Base-by-base conservation (phyloP, 768 basidiomycete genomes). In the Naganishia onofrii region DNA sequence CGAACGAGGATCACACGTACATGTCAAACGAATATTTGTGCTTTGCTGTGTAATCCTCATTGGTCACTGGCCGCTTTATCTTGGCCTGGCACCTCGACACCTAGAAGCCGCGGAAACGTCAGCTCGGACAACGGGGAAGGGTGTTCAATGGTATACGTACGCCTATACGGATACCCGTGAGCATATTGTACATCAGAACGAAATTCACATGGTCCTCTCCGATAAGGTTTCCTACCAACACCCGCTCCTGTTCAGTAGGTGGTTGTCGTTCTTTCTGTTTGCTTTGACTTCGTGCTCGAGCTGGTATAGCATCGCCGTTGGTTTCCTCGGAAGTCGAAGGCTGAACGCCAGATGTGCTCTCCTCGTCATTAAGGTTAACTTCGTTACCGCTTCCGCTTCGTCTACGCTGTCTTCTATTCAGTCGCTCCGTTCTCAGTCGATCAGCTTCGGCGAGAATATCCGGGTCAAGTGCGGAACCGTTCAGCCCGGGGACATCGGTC, bases 151-250 rank as follows among this genome's bases (percentile, higher is more conserved):
- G 15, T 26, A 19, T 13, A 82, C 90, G 78, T 75, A 92, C 94
- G 32, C 89, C 94, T 74, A 93, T 93, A 51, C 96, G 87, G 71
- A 99, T 99, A 5, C 96, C 96, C 4, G 96, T 99, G 76, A 99
- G 85, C 96, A 99, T 99, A 84, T 99, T 98, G 84, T 98, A 99
- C 96, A 98, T 98, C 77, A 99, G 83, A 70, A 98, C 91, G 75
- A 97, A 99, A 83, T 99, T 99, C 81, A 90, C 94, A 82, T 99
- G 96, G 76, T 88, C 95, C 80, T 97, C 94, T n/a, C 93, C 92
- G 73, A 99, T 96, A 74, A 98, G 83, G 80, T 98, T 98, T 0
- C 96, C 96, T 0, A 97, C 91, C 15, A 94, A 82, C 13, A 51
- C 70, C 0, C 44, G 42, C 26, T 51, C 58, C 28, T 38, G 29